Percentiles rank a stretch among this genome's conserved stretches.
These are phyloP conservation scores for Prunus mume DNA, from an alignment of 306 rosid genomes.

Conservation along the genomic window DNA sequence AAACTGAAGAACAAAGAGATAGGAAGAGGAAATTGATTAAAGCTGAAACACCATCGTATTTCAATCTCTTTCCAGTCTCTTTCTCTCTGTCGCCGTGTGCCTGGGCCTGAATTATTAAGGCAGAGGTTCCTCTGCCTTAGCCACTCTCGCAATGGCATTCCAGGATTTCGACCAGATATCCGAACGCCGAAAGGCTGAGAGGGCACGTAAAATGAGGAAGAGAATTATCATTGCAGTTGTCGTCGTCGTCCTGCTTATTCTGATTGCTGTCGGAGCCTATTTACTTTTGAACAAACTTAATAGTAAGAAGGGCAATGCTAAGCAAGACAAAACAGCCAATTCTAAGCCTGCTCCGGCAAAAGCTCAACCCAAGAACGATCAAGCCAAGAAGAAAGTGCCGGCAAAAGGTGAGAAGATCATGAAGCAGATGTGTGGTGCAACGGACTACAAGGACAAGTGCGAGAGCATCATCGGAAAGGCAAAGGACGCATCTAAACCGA, in stretches of 20 bases:
- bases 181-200: conserved; percentile 59
- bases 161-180: conserved; percentile 82
- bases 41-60: background rate
- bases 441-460: conserved; percentile 58
- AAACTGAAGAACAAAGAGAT: conserved; percentile 1
- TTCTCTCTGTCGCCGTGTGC: background rate
- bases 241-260: conserved; percentile 31
- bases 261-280: conserved; percentile 37
- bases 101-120: conserved; percentile 51
- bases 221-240: conserved; percentile 44
- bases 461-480: conserved; percentile 39
- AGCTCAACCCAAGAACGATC: background rate
- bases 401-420: conserved; percentile 24
- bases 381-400: background rate
- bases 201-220: conserved; percentile 38
- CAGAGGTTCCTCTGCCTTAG: conserved; percentile 85
- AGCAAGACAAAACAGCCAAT: background rate
- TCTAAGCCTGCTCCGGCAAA: background rate
- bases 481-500: conserved; percentile 34
- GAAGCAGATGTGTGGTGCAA: conserved; percentile 39
- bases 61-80: conserved; percentile 3
- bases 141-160: conserved; percentile 49
- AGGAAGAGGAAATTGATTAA: conserved; percentile 3
- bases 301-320: background rate
- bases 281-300: conserved; percentile 5